Evolutionary conservation across 495 filamentous ascomycete genomes (phyloP), one percentile per base, ranked within the genome.

Genomic region (Clohesyomyces aquaticus): DNA sequence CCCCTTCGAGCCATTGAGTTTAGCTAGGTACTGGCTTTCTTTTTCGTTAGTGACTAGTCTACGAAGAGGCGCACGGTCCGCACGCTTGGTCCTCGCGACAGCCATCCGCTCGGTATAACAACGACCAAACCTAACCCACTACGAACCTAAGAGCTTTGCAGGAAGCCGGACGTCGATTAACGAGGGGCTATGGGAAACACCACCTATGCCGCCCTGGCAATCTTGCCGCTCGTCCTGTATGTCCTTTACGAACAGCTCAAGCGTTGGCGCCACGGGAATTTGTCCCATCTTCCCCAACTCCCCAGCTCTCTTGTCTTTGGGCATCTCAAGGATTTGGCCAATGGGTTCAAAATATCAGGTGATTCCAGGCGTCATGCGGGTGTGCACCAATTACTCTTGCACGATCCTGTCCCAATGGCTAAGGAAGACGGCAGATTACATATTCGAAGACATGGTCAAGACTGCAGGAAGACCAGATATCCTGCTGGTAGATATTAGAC

Each of bases 401-500:
- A 19, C 12, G 18, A 3, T 29, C 49, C 28, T 21, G 14, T 22
- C n/a, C 53, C 21, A 8, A 26, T 48, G 23, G 56, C 62, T 59
- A 29, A 53, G 11, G 4, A 47, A 28, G 6, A 8, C 18, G 22
- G 50, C 22, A 70, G 67, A 70, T 29, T 66, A 70, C 26, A 25
- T 66, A 16, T 45, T 66, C 23, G 35, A 48, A 18, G 46, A 63
- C 19, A 32, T 70, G 42, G 27, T 38, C 8, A 61, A 59, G n/a
- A n/a, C 27, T 12, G 41, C 32, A 1, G 63, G 63, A 1, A 9
- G 19, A 0, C 63, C 67, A 3, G 26, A 57, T 21, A 28, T 70
- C 4, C 1, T 48, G 29, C 28, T 67, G 4, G 0, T 67, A 1
- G 68, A 70, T 21, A 80, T 73, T n/a, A 76, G 79, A 19, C 75